phyloP scores from a whole-genome alignment of 1,284 basidiomycete species.

The Gyrodon tennesseensis region DNA sequence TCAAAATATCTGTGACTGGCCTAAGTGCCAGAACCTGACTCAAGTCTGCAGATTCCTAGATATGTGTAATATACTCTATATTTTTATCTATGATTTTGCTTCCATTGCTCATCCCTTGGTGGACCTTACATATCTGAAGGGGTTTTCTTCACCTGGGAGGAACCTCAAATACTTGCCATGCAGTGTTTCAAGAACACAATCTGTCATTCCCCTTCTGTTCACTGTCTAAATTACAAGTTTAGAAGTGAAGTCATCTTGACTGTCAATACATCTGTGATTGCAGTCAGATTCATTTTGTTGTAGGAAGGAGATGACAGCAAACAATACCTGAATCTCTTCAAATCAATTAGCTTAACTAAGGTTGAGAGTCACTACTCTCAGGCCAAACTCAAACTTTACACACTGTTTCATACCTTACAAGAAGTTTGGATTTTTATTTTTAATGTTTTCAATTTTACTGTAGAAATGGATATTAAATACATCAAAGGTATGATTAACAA shows the following conservation, averaged over 20 bases:
- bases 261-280: rapidly evolving
- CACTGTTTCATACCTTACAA: not conserved
- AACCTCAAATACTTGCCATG: too few relatives aligned
- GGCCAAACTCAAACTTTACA: not conserved
- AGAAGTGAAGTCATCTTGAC: rapidly evolving
- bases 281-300: not conserved
- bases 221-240: too few relatives aligned
- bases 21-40: not conserved
- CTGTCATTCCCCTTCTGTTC: too few relatives aligned
- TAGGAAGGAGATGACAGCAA: too few relatives aligned
- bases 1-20: conserved; percentile 1
- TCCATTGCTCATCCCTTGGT: not conserved
- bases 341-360: rapidly evolving
- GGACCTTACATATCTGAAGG: not conserved
- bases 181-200: too few relatives aligned
- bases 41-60: not conserved
- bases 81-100: not conserved
- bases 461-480: not conserved
- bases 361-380: not conserved
- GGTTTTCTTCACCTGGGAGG: not conserved
- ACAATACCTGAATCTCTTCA: not conserved
- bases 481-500: not conserved
- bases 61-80: not conserved
- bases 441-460: not conserved
- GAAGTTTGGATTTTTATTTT: too few relatives aligned